Conservation (phyloP, 495 filamentous ascomycete genomes). For the Aspergillus hancockii region DNA sequence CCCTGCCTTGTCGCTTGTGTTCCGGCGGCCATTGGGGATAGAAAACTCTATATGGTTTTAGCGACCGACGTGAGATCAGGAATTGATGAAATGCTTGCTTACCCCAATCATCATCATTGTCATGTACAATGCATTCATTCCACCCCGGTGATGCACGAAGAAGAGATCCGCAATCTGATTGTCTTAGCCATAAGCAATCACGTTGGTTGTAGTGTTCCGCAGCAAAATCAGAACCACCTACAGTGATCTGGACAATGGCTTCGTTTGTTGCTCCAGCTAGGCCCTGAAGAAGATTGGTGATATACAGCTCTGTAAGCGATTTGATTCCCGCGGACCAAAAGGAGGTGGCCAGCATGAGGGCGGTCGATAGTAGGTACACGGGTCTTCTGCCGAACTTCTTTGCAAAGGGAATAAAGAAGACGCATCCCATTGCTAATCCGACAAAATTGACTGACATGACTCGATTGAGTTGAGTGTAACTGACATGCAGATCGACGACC, state of each 20-base stretch:
- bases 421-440: conserved; percentile 32
- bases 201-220: background rate
- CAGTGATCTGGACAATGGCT: conserved; percentile 37
- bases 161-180: conserved; percentile 39
- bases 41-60: conserved; percentile 27
- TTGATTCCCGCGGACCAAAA: conserved; percentile 31
- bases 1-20: conserved; percentile 32
- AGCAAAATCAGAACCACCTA: conserved; percentile 6
- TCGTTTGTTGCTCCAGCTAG: conserved; percentile 39
- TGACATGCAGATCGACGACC: conserved; percentile 30
- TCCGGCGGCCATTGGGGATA: conserved; percentile 38
- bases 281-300: conserved; percentile 33
- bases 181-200: background rate
- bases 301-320: conserved; percentile 29
- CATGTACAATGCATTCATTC: conserved; percentile 41
- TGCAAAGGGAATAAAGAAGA: conserved; percentile 36
- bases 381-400: conserved; percentile 37
- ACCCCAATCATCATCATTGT: conserved; percentile 39
- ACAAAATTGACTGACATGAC: conserved; percentile 37
- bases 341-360: conserved; percentile 31
- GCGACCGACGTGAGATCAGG: background rate
- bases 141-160: conserved; percentile 39
- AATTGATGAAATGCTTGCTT: conserved; percentile 13
- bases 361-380: conserved; percentile 34
- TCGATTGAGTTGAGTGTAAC: conserved; percentile 29